phyloP scores from a whole-genome alignment of 148 eudicot genomes.

The Persicaria tinctoria region DNA sequence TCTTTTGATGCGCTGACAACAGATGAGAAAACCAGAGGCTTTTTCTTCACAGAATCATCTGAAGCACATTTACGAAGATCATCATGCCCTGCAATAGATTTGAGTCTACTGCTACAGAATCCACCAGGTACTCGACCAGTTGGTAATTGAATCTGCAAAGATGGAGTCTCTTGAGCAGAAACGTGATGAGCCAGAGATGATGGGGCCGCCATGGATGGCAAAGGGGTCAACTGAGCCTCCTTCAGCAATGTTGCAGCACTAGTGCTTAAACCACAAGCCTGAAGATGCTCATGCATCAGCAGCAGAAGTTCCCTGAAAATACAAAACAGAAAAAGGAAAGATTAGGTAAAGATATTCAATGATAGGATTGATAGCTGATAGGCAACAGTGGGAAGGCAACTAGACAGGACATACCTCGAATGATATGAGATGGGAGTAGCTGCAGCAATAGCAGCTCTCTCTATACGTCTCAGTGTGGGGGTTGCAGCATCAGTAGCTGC shows the following conservation, averaged over 20 bases:
- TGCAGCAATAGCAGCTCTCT: slow-evolving; percentile 99
- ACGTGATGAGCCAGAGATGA: slow-evolving; percentile 67
- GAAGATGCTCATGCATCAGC: slow-evolving; percentile 91
- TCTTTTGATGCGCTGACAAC: slow-evolving; percentile 33
- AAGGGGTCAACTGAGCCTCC: slow-evolving; percentile 85
- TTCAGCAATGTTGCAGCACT: slow-evolving; percentile 66
- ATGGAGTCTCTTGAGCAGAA: slow-evolving; percentile 50
- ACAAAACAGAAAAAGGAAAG: slow-evolving; percentile 8
- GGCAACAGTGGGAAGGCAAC: not conserved
- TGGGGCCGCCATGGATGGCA: slow-evolving; percentile 62
- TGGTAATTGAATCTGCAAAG: slow-evolving; percentile 82
- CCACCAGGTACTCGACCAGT: slow-evolving; percentile 56
- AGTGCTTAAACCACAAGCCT: slow-evolving; percentile 78
- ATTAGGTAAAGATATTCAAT: slow-evolving; percentile 1
- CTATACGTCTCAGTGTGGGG: slow-evolving; percentile 89
- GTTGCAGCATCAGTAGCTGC: slow-evolving; percentile 99
- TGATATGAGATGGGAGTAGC: slow-evolving; percentile 92
- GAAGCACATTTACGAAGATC: slow-evolving; percentile 38
- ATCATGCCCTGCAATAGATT: slow-evolving; percentile 29
- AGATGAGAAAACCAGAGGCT: slow-evolving; percentile 43
- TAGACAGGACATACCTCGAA: slow-evolving; percentile 46
- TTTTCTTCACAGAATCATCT: slow-evolving; percentile 49
- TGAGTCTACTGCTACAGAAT: slow-evolving; percentile 36
- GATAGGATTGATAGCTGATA: not conserved
- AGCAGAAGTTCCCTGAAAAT: slow-evolving; percentile 78